A percentile compares a stretch with the other conserved stretches of the same genome.
Evolutionary conservation across 1,284 basidiomycete species (phyloP).

Genomic region (Dichomitus squalens): DNA sequence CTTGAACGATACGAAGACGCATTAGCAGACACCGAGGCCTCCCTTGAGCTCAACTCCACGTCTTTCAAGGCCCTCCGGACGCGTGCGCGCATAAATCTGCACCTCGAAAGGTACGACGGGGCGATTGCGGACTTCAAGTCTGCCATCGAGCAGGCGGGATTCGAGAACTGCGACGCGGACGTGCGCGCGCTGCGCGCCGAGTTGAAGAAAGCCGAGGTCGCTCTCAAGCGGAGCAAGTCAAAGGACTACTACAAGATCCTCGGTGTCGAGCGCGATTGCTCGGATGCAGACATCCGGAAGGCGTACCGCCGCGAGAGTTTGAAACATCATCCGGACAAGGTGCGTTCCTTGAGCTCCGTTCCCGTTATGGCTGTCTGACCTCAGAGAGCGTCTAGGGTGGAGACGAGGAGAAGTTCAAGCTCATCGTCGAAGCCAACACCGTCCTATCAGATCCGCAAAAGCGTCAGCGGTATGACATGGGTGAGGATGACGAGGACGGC

Average conservation of each 20-base stretch:
- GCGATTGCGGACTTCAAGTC: constrained; percentile 78
- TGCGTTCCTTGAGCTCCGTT: not conserved
- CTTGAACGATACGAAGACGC: constrained; percentile 68
- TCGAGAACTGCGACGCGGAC: constrained; percentile 64
- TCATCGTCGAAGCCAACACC: constrained; percentile 75
- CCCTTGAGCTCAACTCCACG: constrained; percentile 61
- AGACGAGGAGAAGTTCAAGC: constrained; percentile 87
- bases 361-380: not conserved
- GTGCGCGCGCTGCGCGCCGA: constrained; percentile 65
- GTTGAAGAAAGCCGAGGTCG: constrained; percentile 75
- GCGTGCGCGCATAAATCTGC: constrained; percentile 77
- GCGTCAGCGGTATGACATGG: constrained; percentile 73
- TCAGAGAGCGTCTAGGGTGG: constrained; percentile 51
- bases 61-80: constrained; percentile 88
- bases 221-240: constrained; percentile 80
- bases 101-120: constrained; percentile 74
- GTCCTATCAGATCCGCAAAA: constrained; percentile 74
- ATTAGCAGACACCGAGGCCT: constrained; percentile 69
- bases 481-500: constrained; percentile 73
- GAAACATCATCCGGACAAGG: constrained; percentile 84
- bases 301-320: constrained; percentile 76
- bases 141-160: constrained; percentile 70
- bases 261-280: constrained; percentile 59
- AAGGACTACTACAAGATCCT: constrained; percentile 87
- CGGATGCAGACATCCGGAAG: constrained; percentile 77